Evolutionary conservation across 2,329 filamentous ascomycete genomes (phyloP).

Genomic region (Fusarium sp.): DNA sequence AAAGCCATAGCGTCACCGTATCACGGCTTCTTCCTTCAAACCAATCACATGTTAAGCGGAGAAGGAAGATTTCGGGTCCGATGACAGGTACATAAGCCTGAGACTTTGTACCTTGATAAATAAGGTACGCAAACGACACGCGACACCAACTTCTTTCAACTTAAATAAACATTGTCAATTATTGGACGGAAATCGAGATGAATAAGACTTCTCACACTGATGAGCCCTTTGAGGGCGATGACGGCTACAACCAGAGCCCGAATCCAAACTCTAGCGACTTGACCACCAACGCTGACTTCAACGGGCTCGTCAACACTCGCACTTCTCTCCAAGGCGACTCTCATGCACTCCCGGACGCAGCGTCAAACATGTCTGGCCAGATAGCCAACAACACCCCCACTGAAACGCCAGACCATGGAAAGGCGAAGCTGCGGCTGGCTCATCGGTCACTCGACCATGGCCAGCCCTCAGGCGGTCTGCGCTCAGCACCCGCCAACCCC

Average conservation of each 20-base stretch:
- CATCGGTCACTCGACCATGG: neutral
- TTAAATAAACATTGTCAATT: neutral
- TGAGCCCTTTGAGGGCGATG: neutral
- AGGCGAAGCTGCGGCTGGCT: neutral
- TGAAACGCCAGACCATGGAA: neutral
- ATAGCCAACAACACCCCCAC: neutral
- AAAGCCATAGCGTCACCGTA: neutral
- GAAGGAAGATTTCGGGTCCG: neutral
- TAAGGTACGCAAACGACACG: neutral
- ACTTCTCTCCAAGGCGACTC: neutral
- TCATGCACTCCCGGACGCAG: neutral
- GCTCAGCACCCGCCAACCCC: neutral
- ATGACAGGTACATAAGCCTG: neutral
- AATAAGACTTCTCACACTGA: neutral
- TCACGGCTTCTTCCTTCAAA: neutral
- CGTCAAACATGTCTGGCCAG: neutral
- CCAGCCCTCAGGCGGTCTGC: neutral
- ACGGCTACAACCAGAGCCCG: neutral
- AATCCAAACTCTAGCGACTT: neutral
- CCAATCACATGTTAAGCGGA: neutral
- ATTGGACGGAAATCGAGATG: neutral
- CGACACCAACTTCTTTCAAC: neutral
- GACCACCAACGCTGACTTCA: neutral
- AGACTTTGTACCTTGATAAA: neutral
- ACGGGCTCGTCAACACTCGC: neutral